phyloP scores from a whole-genome alignment of 768 basidiomycete species.

The Leccinum disarticulatum region DNA sequence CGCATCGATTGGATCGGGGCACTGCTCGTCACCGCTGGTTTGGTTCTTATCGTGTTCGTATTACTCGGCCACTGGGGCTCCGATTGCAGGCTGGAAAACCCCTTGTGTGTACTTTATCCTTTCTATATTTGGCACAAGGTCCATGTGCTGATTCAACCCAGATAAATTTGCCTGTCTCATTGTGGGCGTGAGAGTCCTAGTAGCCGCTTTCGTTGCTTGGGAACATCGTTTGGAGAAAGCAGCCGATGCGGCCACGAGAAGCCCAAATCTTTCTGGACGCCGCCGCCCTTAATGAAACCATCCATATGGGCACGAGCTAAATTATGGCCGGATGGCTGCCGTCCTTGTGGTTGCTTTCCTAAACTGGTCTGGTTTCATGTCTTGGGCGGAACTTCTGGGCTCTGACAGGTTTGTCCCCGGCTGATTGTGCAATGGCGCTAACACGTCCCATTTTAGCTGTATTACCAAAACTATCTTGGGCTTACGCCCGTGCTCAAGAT shows the following conservation, averaged over 20 bases:
- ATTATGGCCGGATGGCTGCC: constrained; percentile 55
- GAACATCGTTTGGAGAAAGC: constrained; percentile 56
- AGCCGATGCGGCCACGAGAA: constrained; percentile 6
- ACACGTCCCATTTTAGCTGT: constrained; percentile 43
- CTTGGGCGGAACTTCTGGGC: constrained; percentile 50
- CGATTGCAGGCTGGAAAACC: constrained; percentile 64
- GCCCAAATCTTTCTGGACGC: constrained; percentile 33
- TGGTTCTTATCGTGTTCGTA: constrained; percentile 72
- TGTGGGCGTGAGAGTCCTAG: constrained; percentile 50
- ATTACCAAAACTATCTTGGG: constrained; percentile 64
- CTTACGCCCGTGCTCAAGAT: constrained; percentile 56
- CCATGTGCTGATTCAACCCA: constrained; percentile 17
- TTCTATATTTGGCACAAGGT: constrained; percentile 20
- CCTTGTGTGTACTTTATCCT: constrained; percentile 38
- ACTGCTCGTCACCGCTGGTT: constrained; percentile 57
- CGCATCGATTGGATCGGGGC: constrained; percentile 81
- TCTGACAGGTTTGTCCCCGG: constrained; percentile 30
- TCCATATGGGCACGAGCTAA: constrained; percentile 60
- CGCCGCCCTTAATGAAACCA: constrained; percentile 66
- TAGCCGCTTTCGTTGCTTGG: constrained; percentile 62
- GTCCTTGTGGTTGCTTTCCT: constrained; percentile 64
- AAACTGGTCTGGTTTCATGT: constrained; percentile 57
- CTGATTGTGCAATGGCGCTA: neutral
- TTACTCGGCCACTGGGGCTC: constrained; percentile 55
- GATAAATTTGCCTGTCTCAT: constrained; percentile 75